Base-by-base conservation (phyloP, 495 filamentous ascomycete genomes). In the Hypoxylon lenormandii region DNA sequence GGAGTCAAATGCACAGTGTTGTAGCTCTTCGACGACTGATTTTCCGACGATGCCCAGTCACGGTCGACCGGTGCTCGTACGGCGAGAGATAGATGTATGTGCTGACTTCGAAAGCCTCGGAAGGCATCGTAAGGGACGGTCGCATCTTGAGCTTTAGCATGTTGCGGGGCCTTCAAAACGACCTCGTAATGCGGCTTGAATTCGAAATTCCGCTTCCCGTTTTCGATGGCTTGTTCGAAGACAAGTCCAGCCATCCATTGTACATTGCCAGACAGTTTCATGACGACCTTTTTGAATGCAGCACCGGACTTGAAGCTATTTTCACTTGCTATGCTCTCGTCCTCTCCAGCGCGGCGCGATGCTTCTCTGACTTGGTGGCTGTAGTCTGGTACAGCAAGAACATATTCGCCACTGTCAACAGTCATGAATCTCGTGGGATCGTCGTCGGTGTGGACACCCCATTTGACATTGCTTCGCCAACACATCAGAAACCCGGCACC, bases 401-500 rank as follows among this genome's bases (percentile, higher is more conserved):
- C 89, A 74, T 93, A 98, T 76, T 97, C 94, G 22, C 91, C 92
- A 75, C 93, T 97, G 26, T 95, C 92, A 4, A 98, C 93, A 26
- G 88, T 92, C 92, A 98, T 97, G 77, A 98, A 96, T 58, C 90
- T 91, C 70, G 88, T 91, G 0, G 94, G 93, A 72, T 98, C 91
- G 49, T 94, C 87, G 47, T 90, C 90, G 45, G 87, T 84, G 53
- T 90, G 87, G 30, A 99, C 87, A 51, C 89, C 89, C 91, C 92
- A 96, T 60, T 84, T 85, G 37, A 98, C 94, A 72, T 97, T 89
- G 69, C 90, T 92, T 40, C 94, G 91, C 93, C 93, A 98, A 76
- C 94, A 97, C 93, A 99, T 97, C 12, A 97, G 84, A 66, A 99
- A 96, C 4, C 95, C 95, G 49, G 92, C 93, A 45, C 95, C 95